These are phyloP conservation scores for Paecilomyces formosus DNA, from an alignment of 2,329 filamentous ascomycete genomes.

Conservation along the genomic window DNA sequence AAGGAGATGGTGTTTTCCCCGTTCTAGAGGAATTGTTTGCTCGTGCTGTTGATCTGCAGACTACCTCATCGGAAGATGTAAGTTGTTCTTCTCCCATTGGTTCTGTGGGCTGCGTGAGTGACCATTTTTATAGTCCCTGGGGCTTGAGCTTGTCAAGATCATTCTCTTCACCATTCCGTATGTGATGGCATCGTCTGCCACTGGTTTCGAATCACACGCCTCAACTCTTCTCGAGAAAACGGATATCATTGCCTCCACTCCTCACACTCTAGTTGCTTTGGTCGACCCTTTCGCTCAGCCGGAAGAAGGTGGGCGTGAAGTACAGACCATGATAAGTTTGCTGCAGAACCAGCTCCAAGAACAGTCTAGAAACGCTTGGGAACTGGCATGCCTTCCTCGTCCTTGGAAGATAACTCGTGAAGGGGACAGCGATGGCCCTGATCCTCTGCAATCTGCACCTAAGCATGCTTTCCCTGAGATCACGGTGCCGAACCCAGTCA, in stretches of 20 bases:
- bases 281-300: slow-evolving; percentile 71
- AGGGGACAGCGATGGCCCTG: slow-evolving; percentile 40
- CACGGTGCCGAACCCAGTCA: slow-evolving; percentile 65
- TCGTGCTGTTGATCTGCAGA: slow-evolving; percentile 87
- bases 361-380: slow-evolving; percentile 69
- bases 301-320: slow-evolving; percentile 50
- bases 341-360: slow-evolving; percentile 78
- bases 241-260: slow-evolving; percentile 84
- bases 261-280: slow-evolving; percentile 73
- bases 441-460: slow-evolving; percentile 50
- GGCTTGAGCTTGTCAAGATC: slow-evolving; percentile 87
- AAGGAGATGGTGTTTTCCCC: slow-evolving; percentile 77
- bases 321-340: slow-evolving; percentile 68
- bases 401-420: slow-evolving; percentile 40
- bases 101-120: slow-evolving; percentile 1
- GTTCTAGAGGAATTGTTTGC: slow-evolving; percentile 85
- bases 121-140: slow-evolving; percentile 43
- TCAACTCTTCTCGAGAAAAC: slow-evolving; percentile 82
- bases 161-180: slow-evolving; percentile 94
- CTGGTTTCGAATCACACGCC: slow-evolving; percentile 65
- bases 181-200: slow-evolving; percentile 65
- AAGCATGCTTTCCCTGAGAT: slow-evolving; percentile 76
- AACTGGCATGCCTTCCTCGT: slow-evolving; percentile 57
- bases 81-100: slow-evolving; percentile 28
- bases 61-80: slow-evolving; percentile 85